Percentiles rank a stretch among this genome's conserved stretches.
Evolutionary conservation across 768 basidiomycete species (phyloP).

Genomic region (Tylopilus rubrobrunneus): DNA sequence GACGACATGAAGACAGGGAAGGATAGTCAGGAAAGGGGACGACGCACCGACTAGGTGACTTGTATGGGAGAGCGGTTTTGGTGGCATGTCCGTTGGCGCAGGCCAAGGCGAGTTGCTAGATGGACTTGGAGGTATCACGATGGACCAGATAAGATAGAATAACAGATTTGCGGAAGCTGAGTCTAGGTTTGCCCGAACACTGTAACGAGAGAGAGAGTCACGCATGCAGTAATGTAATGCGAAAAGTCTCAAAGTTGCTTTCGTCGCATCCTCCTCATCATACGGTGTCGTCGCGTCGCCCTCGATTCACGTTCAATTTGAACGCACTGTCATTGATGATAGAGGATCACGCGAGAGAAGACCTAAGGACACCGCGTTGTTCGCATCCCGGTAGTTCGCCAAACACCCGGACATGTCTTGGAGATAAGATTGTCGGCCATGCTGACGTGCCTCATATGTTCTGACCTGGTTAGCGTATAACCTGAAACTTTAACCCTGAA

Average conservation of each 20-base stretch:
- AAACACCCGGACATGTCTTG: constrained; percentile 8
- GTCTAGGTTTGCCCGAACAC: constrained; percentile 25
- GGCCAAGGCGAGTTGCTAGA: constrained; percentile 43
- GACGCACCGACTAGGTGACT: constrained; percentile 24
- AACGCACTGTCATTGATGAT: too few species aligned
- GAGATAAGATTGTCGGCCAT: constrained; percentile 20
- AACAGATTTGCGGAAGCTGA: constrained; percentile 6
- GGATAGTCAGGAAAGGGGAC: constrained; percentile 2
- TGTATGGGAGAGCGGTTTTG: constrained; percentile 21
- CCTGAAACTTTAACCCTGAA: constrained; percentile 18
- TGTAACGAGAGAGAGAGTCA: constrained; percentile 15
- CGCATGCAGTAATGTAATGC: too few species aligned
- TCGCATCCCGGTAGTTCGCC: constrained; percentile 22
- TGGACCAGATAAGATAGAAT: constrained; percentile 23
- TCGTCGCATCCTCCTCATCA: too few species aligned
- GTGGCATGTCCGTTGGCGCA: constrained; percentile 34
- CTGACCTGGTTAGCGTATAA: constrained; percentile 20
- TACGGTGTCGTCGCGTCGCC: too few species aligned
- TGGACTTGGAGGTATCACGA: constrained; percentile 33
- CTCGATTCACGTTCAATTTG: too few species aligned
- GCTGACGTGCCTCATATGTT: constrained; percentile 13
- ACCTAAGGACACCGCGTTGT: constrained; percentile 28
- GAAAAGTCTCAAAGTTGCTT: too few species aligned
- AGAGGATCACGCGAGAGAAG: constrained; percentile 28
- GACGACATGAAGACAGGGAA: constrained; percentile 1